Conservation (phyloP, 2,329 filamentous ascomycete species). For the Trichoderma hamatum region DNA sequence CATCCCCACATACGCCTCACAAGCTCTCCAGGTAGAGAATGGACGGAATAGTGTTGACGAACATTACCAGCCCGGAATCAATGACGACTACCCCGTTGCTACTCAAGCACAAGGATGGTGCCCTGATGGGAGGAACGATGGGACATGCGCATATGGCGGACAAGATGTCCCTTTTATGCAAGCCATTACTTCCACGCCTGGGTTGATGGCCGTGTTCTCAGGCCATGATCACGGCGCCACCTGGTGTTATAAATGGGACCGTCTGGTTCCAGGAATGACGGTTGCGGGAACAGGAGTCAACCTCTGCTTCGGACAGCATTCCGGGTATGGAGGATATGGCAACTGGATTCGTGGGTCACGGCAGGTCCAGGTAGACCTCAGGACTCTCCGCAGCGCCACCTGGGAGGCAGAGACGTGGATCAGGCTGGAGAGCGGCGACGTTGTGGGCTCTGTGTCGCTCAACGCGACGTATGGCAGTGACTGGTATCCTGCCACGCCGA, state of each 20-base stretch:
- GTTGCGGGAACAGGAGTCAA: constrained; percentile 49
- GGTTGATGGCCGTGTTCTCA: constrained; percentile 61
- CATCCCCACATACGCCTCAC: constrained; percentile 50
- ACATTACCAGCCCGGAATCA: constrained; percentile 48
- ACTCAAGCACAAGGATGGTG: constrained; percentile 52
- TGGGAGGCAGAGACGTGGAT: constrained; percentile 61
- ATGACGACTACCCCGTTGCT: constrained; percentile 47
- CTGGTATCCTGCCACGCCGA: constrained; percentile 51
- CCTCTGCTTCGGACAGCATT: constrained; percentile 65
- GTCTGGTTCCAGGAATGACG: constrained; percentile 40
- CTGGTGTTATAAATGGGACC: constrained; percentile 59
- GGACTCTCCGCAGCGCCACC: constrained; percentile 37
- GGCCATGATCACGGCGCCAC: constrained; percentile 69
- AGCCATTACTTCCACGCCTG: constrained; percentile 57
- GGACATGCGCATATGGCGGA: constrained; percentile 47
- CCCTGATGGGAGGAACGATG: constrained; percentile 42
- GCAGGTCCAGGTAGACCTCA: constrained; percentile 54
- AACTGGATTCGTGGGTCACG: constrained; percentile 64
- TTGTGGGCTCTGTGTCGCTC: constrained; percentile 56
- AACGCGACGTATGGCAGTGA: constrained; percentile 64
- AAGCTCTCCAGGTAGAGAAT: constrained; percentile 42
- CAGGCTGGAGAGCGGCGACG: constrained; percentile 57
- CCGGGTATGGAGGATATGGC: constrained; percentile 72
- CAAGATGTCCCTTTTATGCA: constrained; percentile 66
- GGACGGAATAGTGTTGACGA: constrained; percentile 39